These are phyloP conservation scores for Panicum hallii DNA, from an alignment of 202 grass and related monocot species.

Conservation along the genomic window DNA sequence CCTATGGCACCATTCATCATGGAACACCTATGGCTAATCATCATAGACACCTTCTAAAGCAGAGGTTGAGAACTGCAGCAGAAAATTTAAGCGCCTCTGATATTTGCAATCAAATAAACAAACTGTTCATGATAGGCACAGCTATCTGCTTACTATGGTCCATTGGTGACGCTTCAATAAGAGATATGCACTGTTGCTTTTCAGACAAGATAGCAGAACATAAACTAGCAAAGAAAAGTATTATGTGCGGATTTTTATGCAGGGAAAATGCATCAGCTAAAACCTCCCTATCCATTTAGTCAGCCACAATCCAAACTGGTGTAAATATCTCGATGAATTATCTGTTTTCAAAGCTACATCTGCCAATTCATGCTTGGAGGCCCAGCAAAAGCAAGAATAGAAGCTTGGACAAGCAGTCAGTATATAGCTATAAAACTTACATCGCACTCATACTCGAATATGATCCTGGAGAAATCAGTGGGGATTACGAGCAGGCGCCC, in stretches of 20 bases:
- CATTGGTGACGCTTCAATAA: background rate
- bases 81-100: background rate
- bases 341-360: background rate
- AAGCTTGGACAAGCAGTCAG: background rate
- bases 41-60: background rate
- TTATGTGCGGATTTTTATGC: background rate
- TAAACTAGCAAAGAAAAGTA: background rate
- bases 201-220: background rate
- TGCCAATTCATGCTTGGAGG: background rate
- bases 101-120: constrained; percentile 1
- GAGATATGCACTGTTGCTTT: background rate
- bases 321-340: background rate
- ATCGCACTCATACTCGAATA: constrained; percentile 95
- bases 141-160: background rate
- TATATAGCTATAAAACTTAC: constrained; percentile 52
- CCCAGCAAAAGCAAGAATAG: constrained; percentile 16
- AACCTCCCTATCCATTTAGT: background rate
- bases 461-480: constrained; percentile 88
- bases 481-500: constrained; percentile 85
- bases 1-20: background rate
- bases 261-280: background rate
- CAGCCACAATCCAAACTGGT: constrained; percentile 9
- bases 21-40: background rate
- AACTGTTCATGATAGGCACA: background rate
- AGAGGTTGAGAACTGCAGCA: background rate